Evolutionary conservation across 495 filamentous ascomycete genomes (phyloP), one percentile per base, ranked within the genome.

Genomic region (Penicillium soppii): DNA sequence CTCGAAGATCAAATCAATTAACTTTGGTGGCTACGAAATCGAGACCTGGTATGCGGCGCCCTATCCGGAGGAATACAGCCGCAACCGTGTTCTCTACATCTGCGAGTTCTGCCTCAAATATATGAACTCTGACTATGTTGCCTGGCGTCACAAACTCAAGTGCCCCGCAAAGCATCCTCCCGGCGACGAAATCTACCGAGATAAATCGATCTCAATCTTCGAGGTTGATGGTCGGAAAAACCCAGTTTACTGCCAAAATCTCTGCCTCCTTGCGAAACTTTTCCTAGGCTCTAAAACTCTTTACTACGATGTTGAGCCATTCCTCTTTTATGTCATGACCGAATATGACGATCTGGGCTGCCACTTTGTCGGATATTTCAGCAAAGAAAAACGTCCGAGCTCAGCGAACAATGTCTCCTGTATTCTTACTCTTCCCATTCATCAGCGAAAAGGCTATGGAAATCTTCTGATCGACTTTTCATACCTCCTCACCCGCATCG

Each of bases 11-110:
- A 94, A 97, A 63, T 96, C 92, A 70, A 96, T 98, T 74, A 92
- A 95, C 52, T 97, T 98, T 71, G 94, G 95, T 22, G 89, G 89
- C 33, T 94, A 87, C 71, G 92, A 97, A 63, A 97, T 98, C 59
- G 95, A 98, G 68, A 97, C 92, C 19, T 97, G 94, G 94, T 97
- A 98, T 69, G 91, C 95, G n/a, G 92, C 94, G 21, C 94, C 94
- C 16, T 98, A 98, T 62, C 94, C 94, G 1, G 94, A 97, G 67
- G 94, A 98, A 69, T 98, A 97, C 73, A 97, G 91, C 60, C 85
- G 90, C 57, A 97, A 97, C 62, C 85, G 86, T 27, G 87, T 96
- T 16, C 84, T 98, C 13, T 97, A 95, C 70, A 97, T 98, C 56
- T 98, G 94, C 75, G 95, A 98, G 66, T 98, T 97, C 68, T 98